Evolutionary conservation across 495 filamentous ascomycete species (phyloP), one percentile per base, ranked within the genome.

Genomic region (Penicillium canariense): DNA sequence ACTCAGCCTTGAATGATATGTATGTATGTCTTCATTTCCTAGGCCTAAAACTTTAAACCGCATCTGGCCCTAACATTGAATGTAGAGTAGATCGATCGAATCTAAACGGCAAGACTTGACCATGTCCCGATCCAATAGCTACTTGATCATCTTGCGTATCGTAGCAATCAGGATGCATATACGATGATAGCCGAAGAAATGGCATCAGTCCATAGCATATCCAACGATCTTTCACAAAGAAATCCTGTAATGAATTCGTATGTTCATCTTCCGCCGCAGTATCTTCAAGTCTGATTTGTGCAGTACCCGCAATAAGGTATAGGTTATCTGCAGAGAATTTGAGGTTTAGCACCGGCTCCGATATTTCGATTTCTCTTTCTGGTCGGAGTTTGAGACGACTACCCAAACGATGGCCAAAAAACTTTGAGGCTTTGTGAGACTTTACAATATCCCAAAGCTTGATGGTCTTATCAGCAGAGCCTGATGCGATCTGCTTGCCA

Each of bases 391-490:
- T 47, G 15, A 49, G 6, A 36, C 3, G 46, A 22, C 15, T 23
- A 36, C 17, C 5, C 5, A 36, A n/a, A n/a, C 1, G 8, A 3
- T 11, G 46, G 9, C 46, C 18, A 14, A 25, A 15, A 38, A 26
- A 6, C n/a, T 49, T 36, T 49, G 30, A 49, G 18, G 17, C 2
- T 36, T 25, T 47, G 1, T 1, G 6, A n/a, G 9, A 36, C 14
- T 36, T 49, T 22, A 20, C 15, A 7, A n/a, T 51, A 22, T 46
- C 42, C 72, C 73, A 77, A 56, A 74, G 49, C 57, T 68, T 60
- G 22, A 70, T 52, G n/a, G 69, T 73, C 1, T 59, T 55, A 43
- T 72, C 62, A 31, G n/a, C 0, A 31, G 65, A 71, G 40, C 59
- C 39, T 25, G 52, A 56, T 38, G 55, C 55, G 25, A 53, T 20